phyloP scores from a whole-genome alignment of 352 stramenopile species.

The Pythium apleroticum region DNA sequence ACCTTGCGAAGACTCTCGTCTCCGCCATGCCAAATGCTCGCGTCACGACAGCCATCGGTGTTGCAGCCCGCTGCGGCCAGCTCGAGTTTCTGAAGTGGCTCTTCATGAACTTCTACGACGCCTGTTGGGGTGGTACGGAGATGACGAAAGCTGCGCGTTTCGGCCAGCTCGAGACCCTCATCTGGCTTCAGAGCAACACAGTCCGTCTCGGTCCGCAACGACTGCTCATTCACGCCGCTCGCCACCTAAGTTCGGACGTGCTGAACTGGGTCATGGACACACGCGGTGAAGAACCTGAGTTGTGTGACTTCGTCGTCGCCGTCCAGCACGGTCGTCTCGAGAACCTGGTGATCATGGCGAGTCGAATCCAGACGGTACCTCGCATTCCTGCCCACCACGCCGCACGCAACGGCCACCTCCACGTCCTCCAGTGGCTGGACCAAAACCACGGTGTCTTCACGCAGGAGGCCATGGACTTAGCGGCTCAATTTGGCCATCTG shows the following conservation, averaged over 20 bases:
- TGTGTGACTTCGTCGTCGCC: not conserved
- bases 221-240: not conserved
- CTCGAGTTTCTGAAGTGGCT: not conserved
- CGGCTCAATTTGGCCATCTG: not conserved
- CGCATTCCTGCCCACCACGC: not conserved
- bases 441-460: not conserved
- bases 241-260: not conserved
- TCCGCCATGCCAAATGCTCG: not conserved
- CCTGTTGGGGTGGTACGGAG: not conserved
- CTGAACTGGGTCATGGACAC: not conserved
- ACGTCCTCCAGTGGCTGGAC: not conserved
- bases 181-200: not conserved
- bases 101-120: not conserved
- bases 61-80: not conserved
- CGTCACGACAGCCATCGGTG: not conserved
- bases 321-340: not conserved
- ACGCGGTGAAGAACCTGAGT: not conserved
- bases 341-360: not conserved
- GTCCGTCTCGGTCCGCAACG: not conserved
- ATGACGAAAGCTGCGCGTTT: not conserved
- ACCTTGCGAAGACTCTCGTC: not conserved
- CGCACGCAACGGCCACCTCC: not conserved
- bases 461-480: not conserved
- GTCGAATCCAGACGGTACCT: not conserved
- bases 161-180: not conserved